Evolutionary conservation across 1,284 basidiomycete genomes (phyloP).

Genomic region (Trametes hirsuta): DNA sequence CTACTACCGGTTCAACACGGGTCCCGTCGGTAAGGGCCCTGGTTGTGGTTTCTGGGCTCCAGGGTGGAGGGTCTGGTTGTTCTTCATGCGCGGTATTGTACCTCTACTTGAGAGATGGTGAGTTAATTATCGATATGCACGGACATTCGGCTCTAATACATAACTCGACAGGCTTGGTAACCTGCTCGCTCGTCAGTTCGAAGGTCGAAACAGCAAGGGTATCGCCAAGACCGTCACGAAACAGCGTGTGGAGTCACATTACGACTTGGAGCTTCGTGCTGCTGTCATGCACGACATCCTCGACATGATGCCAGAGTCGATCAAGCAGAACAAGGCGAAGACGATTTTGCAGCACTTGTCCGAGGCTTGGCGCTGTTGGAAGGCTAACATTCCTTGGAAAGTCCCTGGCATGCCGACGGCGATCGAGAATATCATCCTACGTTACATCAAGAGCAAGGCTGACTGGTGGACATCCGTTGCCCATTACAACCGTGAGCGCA

Average conservation of each 20-base stretch:
- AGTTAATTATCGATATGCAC: conserved; percentile 20
- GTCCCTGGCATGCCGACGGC: conserved; percentile 97
- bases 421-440: conserved; percentile 98
- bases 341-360: conserved; percentile 97
- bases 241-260: conserved; percentile 98
- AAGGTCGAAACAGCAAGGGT: conserved; percentile 96
- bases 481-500: conserved; percentile 94
- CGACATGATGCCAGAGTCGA: conserved; percentile 99
- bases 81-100: conserved; percentile 99
- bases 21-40: conserved; percentile 98
- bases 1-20: conserved; percentile 99
- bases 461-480: conserved; percentile 99
- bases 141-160: not conserved
- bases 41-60: conserved; percentile 99
- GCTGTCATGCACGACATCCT: conserved; percentile 99
- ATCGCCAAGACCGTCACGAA: conserved; percentile 97
- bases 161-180: conserved; percentile 78
- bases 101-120: conserved; percentile 95
- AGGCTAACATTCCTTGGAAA: conserved; percentile 99
- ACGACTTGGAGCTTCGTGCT: conserved; percentile 96
- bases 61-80: conserved; percentile 99
- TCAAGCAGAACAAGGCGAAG: conserved; percentile 99
- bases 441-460: conserved; percentile 99
- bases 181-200: conserved; percentile 96
- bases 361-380: conserved; percentile 99